Conservation (phyloP, 2,329 filamentous ascomycete genomes). For the Peltaster fructicola region DNA sequence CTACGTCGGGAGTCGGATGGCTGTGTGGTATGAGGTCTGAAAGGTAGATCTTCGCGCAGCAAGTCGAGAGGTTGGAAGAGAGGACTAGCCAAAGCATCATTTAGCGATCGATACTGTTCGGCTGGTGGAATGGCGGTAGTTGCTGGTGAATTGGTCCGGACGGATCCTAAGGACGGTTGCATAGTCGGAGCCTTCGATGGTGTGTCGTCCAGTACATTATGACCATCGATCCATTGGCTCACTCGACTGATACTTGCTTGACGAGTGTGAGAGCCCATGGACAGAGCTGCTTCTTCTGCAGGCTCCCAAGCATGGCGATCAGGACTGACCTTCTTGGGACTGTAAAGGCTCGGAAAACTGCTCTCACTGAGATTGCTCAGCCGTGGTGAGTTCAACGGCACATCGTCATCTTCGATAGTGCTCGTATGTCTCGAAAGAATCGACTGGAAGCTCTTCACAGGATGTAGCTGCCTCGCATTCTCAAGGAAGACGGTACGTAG, state of each 20-base stretch:
- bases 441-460: constrained; percentile 20
- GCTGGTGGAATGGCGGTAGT: constrained; percentile 8
- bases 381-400: constrained; percentile 17
- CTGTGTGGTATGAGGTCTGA: constrained; percentile 1
- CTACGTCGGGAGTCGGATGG: not conserved
- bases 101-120: constrained; percentile 7
- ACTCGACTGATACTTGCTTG: constrained; percentile 20
- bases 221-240: constrained; percentile 20
- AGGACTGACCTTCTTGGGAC: constrained; percentile 13
- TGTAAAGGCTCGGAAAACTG: constrained; percentile 22
- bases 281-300: constrained; percentile 4
- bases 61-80: constrained; percentile 1
- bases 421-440: constrained; percentile 16
- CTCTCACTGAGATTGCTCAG: constrained; percentile 21
- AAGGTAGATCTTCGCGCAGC: constrained; percentile 1
- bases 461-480: constrained; percentile 12
- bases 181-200: too few relatives aligned
- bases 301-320: constrained; percentile 15
- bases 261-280: constrained; percentile 6
- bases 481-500: constrained; percentile 20
- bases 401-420: constrained; percentile 10
- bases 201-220: constrained; percentile 11
- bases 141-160: constrained; percentile 10
- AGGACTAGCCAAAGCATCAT: not conserved
- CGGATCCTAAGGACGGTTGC: too few relatives aligned